These are phyloP conservation scores for Erodium moschatum DNA, from an alignment of 441 rosid species.

Conservation along the genomic window DNA sequence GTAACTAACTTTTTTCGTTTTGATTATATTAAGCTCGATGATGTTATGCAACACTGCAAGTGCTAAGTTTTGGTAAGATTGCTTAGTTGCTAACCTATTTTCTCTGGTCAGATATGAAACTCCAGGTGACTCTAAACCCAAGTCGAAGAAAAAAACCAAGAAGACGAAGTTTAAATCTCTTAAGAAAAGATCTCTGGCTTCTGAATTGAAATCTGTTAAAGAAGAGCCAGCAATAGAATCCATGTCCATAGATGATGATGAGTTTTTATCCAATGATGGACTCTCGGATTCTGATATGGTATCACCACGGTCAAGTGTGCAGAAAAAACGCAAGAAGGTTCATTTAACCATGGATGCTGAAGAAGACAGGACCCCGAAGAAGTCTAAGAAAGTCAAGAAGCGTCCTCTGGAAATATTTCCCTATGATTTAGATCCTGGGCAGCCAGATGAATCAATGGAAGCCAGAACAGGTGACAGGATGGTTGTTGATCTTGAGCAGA, in stretches of 20 bases:
- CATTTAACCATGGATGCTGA: constrained; percentile 37
- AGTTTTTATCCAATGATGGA: constrained; percentile 37
- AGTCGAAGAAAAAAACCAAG: constrained; percentile 83
- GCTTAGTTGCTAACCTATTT: constrained; percentile 11
- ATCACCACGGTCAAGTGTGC: constrained; percentile 38
- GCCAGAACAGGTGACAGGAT: constrained; percentile 30
- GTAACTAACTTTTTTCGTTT: background rate
- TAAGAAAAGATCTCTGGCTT: constrained; percentile 75
- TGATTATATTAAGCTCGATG: background rate
- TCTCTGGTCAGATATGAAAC: constrained; percentile 47
- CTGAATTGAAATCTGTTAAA: constrained; percentile 52
- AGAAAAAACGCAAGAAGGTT: constrained; percentile 63
- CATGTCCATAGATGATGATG: constrained; percentile 58
- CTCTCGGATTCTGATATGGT: constrained; percentile 40
- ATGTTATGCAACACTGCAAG: background rate
- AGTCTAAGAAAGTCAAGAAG: constrained; percentile 64
- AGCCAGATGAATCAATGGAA: constrained; percentile 37
- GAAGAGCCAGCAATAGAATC: constrained; percentile 45
- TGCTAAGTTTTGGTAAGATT: constrained; percentile 6
- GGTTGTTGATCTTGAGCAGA: constrained; percentile 57
- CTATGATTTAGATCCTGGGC: constrained; percentile 36
- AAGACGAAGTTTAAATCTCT: constrained; percentile 89
- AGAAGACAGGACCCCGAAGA: constrained; percentile 51
- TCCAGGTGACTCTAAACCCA: constrained; percentile 46
- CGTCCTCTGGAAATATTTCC: constrained; percentile 30